Conservation (phyloP, 352 stramenopile genomes). For the Pythium dissimile region DNA sequence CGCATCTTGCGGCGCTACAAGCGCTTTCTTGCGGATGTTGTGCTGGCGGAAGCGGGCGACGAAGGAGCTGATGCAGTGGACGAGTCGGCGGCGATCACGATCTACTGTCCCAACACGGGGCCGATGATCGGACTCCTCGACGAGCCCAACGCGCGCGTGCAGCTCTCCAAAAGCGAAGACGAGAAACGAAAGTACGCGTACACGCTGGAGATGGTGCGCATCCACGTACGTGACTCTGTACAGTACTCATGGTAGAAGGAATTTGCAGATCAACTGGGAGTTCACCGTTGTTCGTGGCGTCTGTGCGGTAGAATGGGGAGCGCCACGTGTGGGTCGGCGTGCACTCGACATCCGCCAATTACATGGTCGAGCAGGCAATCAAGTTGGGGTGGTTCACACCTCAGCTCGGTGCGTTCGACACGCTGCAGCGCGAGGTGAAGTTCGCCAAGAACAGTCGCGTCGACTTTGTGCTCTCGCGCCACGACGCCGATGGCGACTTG, state of each 20-base stretch:
- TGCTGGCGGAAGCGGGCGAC: conserved; percentile 34
- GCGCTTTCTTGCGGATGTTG: conserved; percentile 76
- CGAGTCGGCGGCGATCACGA: conserved; percentile 43
- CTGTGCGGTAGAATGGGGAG: conserved; percentile 50
- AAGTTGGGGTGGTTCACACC: conserved; percentile 47
- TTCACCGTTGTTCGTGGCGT: neutral
- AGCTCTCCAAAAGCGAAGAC: conserved; percentile 73
- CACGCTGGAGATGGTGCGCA: conserved; percentile 82
- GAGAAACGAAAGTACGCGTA: conserved; percentile 82
- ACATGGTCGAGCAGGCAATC: conserved; percentile 74
- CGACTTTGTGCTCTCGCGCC: conserved; percentile 70
- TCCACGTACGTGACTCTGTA: conserved; percentile 47
- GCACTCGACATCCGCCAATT: conserved; percentile 72
- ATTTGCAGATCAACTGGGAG: too few species aligned
- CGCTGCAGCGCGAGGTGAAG: conserved; percentile 66
- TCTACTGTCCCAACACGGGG: conserved; percentile 83
- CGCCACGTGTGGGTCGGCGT: conserved; percentile 72
- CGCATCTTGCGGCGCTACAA: conserved; percentile 76
- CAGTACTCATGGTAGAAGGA: neutral
- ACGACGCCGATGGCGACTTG: conserved; percentile 27
- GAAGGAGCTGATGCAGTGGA: conserved; percentile 6
- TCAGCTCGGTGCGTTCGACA: conserved; percentile 52
- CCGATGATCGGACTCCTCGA: conserved; percentile 81
- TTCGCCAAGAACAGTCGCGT: conserved; percentile 82
- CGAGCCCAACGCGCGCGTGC: conserved; percentile 53